Conservation (phyloP, 2,329 filamentous ascomycete genomes). For the Lachnellula cervina region DNA sequence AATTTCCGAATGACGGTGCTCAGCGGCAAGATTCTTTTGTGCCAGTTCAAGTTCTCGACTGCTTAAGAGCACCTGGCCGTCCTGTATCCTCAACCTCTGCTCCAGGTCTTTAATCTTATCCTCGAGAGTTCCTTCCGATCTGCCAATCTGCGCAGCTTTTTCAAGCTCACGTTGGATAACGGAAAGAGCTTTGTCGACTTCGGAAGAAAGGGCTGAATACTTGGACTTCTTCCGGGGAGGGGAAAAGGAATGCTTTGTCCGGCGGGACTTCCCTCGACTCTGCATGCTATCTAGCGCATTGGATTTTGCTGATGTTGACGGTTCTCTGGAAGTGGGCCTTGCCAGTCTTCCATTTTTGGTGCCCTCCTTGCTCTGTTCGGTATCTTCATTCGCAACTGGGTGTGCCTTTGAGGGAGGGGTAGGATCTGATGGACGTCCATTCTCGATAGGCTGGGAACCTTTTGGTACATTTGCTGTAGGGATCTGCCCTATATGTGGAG, state of each 20-base stretch:
- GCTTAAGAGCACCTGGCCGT: conserved; percentile 12
- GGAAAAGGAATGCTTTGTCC: conserved; percentile 6
- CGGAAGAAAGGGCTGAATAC: conserved; percentile 17
- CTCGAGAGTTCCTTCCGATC: conserved; percentile 9
- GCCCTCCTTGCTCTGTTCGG: too few species aligned
- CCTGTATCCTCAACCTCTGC: conserved; percentile 17
- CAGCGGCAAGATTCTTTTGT: conserved; percentile 1
- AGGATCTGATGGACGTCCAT: not conserved
- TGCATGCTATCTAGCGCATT: not conserved
- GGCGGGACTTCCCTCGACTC: not conserved
- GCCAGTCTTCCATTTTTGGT: not conserved
- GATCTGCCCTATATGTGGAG: not conserved
- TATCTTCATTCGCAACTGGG: not conserved
- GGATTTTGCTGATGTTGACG: not conserved
- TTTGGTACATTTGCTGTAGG: not conserved
- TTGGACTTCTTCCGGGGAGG: conserved; percentile 19
- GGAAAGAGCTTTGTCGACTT: conserved; percentile 20
- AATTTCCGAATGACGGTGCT: conserved; percentile 1
- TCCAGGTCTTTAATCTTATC: conserved; percentile 17
- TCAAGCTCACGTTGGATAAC: conserved; percentile 20
- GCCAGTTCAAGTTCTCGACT: conserved; percentile 11
- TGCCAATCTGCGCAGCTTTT: conserved; percentile 8
- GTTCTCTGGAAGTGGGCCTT: not conserved
- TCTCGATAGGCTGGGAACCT: not conserved
- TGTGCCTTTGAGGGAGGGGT: not conserved